Conservation (phyloP, 805 yeast genomes). For the Hermanozyma aechmeae region DNA sequence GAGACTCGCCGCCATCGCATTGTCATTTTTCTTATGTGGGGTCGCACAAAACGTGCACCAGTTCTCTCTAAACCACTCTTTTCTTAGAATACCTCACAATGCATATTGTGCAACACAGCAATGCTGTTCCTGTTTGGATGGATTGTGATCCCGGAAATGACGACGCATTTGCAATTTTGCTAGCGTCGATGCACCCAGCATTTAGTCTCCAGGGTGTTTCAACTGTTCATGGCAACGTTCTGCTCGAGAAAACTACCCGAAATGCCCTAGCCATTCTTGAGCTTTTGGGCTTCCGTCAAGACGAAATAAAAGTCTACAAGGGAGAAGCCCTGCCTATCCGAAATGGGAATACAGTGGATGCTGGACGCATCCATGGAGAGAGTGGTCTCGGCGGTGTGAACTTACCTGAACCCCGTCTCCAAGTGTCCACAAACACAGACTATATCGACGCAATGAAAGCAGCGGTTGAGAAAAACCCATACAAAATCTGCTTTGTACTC, state of each 20-base stretch:
- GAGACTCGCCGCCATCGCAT: too few species aligned
- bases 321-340: conserved; percentile 59
- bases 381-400: conserved; percentile 66
- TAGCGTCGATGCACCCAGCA: conserved; percentile 52
- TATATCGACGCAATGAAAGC: conserved; percentile 28
- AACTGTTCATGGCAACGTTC: conserved; percentile 66
- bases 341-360: too few species aligned
- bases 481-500: conserved; percentile 53
- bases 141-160: conserved; percentile 95
- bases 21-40: too few species aligned
- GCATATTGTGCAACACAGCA: too few species aligned
- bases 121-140: conserved; percentile 72
- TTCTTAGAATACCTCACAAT: too few species aligned
- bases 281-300: conserved; percentile 31
- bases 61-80: too few species aligned
- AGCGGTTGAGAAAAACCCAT: conserved; percentile 35
- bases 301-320: conserved; percentile 53
- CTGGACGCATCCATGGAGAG: conserved; percentile 55
- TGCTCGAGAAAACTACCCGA: conserved; percentile 53
- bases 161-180: conserved; percentile 66
- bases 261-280: conserved; percentile 64
- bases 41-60: too few species aligned
- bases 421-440: conserved; percentile 11
- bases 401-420: conserved; percentile 43
- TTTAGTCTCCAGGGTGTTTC: conserved; percentile 60